Evolutionary conservation across 805 yeast genomes (phyloP).

Genomic region (Saccharomycopsis javanensis): DNA sequence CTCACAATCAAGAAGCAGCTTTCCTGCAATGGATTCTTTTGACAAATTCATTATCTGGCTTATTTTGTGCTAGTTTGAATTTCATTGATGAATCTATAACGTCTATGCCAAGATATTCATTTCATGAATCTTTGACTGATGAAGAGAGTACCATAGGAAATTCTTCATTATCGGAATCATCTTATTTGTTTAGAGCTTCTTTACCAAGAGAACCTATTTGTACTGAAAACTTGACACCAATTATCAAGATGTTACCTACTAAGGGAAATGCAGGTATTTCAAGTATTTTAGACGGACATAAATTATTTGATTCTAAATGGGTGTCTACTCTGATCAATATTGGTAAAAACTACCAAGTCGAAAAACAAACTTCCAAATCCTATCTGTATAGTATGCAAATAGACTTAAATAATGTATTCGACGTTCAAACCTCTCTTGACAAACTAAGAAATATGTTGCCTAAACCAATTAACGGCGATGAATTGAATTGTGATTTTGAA

Average conservation of each 20-base stretch:
- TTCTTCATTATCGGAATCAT: too few relatives aligned
- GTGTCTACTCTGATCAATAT: conserved; percentile 87
- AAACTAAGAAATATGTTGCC: conserved; percentile 64
- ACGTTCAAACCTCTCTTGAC: conserved; percentile 58
- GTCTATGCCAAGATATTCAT: conserved; percentile 47
- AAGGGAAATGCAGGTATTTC: conserved; percentile 86
- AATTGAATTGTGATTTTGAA: conserved; percentile 61
- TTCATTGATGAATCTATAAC: conserved; percentile 76
- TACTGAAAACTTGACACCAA: conserved; percentile 94
- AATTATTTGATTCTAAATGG: conserved; percentile 86
- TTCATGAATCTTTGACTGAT: conserved; percentile 23
- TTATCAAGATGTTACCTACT: conserved; percentile 80
- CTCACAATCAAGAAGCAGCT: conserved; percentile 44
- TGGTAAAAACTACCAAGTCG: background rate
- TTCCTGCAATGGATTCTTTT: conserved; percentile 58
- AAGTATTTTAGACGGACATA: conserved; percentile 80
- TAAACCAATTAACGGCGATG: conserved; percentile 60
- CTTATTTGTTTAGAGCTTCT: conserved; percentile 64
- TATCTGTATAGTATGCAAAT: conserved; percentile 50
- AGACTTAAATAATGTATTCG: conserved; percentile 60
- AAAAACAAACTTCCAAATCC: conserved; percentile 37
- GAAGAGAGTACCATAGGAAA: conserved; percentile 7
- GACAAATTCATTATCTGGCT: conserved; percentile 72
- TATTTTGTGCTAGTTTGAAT: conserved; percentile 90
- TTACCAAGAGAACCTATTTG: conserved; percentile 93